These are phyloP conservation scores for Luffa acutangula DNA, from an alignment of 306 rosid genomes.

Conservation along the genomic window DNA sequence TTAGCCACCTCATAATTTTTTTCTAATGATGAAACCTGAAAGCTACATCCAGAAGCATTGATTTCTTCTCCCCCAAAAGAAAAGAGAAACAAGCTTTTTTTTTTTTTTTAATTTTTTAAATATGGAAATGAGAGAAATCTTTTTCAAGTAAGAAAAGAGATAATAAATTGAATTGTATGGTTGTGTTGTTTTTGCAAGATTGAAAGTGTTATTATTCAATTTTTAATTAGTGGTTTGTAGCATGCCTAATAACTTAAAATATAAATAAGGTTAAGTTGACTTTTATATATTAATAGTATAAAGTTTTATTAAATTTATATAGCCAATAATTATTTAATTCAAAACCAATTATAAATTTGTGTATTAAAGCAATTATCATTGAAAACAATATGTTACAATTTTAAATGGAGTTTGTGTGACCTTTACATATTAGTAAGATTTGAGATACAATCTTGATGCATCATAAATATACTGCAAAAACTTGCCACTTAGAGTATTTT, in stretches of 20 bases:
- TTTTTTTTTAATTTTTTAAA: neutral
- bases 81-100: neutral
- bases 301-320: neutral
- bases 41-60: neutral
- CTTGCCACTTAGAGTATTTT: no score
- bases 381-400: neutral
- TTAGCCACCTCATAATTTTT: neutral
- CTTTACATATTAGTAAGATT: neutral
- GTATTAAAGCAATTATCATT: neutral
- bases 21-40: constrained; percentile 8
- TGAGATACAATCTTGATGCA: no score
- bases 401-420: neutral
- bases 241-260: neutral
- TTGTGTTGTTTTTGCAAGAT: neutral
- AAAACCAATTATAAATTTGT: neutral
- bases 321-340: neutral
- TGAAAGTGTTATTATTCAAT: neutral
- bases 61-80: neutral
- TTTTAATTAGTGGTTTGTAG: neutral
- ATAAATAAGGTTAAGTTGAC: neutral
- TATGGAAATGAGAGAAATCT: neutral
- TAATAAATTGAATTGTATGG: neutral
- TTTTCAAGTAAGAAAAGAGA: neutral
- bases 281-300: neutral
- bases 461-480: no score